These are phyloP conservation scores for Pichia occidentalis DNA, from an alignment of 805 yeast species.

Conservation along the genomic window DNA sequence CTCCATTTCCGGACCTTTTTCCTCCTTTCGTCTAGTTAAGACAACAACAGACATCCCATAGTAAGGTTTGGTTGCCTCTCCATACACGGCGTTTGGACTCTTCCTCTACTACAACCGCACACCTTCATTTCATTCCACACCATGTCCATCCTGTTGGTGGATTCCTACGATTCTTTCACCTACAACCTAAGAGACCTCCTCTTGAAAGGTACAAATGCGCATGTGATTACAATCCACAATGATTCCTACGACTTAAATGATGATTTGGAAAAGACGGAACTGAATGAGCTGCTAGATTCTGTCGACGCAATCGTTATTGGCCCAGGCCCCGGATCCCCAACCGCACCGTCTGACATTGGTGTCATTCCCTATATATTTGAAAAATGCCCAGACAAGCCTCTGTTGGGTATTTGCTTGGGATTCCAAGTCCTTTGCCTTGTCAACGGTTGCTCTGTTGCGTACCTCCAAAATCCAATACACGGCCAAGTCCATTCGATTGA, in stretches of 20 bases:
- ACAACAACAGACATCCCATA: no score
- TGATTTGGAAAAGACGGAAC: conserved; percentile 25
- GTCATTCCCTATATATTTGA: conserved; percentile 53
- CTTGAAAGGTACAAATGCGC: conserved; percentile 41
- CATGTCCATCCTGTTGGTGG: conserved; percentile 63
- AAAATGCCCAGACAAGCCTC: conserved; percentile 43
- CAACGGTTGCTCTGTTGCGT: conserved; percentile 47
- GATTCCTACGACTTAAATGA: conserved; percentile 40
- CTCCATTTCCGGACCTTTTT: no score
- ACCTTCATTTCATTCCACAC: no score
- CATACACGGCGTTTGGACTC: no score
- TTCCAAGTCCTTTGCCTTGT: conserved; percentile 73
- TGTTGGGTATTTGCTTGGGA: conserved; percentile 90
- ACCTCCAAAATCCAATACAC: conserved; percentile 60
- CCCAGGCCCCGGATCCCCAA: conserved; percentile 97
- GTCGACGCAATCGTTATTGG: conserved; percentile 82
- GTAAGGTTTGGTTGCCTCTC: no score
- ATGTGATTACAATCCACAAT: conserved; percentile 56
- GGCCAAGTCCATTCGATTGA: conserved; percentile 69
- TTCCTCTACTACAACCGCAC: no score
- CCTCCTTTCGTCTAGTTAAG: no score
- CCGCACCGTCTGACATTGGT: conserved; percentile 57
- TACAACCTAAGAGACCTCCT: conserved; percentile 67
- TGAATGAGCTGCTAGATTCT: conserved; percentile 37
- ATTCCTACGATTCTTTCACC: conserved; percentile 94